Percentiles rank a stretch among this genome's conserved stretches.
Evolutionary conservation across 768 basidiomycete species (phyloP).

Genomic region (Termitomyces sp.): DNA sequence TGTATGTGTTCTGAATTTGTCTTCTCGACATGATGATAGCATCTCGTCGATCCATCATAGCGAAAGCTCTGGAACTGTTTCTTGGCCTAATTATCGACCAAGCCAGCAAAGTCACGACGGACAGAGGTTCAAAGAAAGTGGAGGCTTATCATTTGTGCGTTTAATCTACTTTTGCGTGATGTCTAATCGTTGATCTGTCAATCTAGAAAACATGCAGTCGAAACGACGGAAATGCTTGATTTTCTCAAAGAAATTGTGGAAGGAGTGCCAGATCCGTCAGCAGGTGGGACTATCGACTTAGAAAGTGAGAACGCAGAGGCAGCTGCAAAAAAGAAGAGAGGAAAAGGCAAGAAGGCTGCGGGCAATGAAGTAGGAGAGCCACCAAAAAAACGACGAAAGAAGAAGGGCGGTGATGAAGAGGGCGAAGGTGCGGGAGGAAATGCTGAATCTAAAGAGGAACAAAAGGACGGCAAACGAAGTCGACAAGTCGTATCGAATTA

Average conservation of each 20-base stretch:
- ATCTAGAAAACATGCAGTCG: conserved; percentile 86
- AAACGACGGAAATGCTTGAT: conserved; percentile 84
- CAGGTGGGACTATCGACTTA: conserved; percentile 74
- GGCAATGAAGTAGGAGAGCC: conserved; percentile 30
- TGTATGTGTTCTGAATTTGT: conserved; percentile 52
- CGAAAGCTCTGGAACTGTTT: conserved; percentile 93
- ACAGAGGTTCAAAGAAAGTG: conserved; percentile 82
- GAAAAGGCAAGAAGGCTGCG: conserved; percentile 49
- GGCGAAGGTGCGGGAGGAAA: conserved; percentile 27
- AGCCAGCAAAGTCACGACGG: conserved; percentile 72
- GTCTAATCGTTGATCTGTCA: background rate
- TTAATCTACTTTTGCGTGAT: background rate
- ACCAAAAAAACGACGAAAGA: conserved; percentile 50
- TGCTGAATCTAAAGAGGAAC: conserved; percentile 21
- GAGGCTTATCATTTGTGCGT: conserved; percentile 93
- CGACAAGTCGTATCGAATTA: conserved; percentile 27
- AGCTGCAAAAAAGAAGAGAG: conserved; percentile 54
- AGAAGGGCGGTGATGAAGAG: conserved; percentile 34
- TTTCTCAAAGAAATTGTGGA: conserved; percentile 93
- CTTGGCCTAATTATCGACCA: conserved; percentile 81
- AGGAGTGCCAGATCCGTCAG: conserved; percentile 81
- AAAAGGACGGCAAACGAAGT: conserved; percentile 18
- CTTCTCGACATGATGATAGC: background rate
- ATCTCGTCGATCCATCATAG: conserved; percentile 35
- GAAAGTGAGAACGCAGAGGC: conserved; percentile 55